Evolutionary conservation across 352 stramenopile species (phyloP).

Genomic region (Globisporangium okanoganense): DNA sequence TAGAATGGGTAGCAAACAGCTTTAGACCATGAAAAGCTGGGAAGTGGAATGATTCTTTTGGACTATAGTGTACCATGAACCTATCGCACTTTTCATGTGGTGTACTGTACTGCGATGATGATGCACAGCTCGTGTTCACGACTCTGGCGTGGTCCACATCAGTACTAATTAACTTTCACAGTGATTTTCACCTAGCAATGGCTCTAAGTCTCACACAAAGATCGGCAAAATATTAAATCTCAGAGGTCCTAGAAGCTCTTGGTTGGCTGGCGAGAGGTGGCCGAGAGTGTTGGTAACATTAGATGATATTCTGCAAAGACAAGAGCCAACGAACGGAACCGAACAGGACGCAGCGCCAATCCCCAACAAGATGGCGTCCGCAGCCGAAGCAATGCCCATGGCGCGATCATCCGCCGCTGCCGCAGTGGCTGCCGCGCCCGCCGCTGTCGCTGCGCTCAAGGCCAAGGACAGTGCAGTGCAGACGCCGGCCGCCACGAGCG

Average conservation of each 20-base stretch:
- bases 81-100: neutral
- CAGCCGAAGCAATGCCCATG: conserved; percentile 11
- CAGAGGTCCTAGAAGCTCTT: neutral
- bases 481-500: conserved; percentile 10
- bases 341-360: neutral
- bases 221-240: neutral
- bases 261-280: neutral
- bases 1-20: no score
- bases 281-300: conserved; percentile 11
- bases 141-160: neutral
- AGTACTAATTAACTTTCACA: neutral
- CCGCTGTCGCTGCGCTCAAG: conserved; percentile 9
- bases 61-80: no score
- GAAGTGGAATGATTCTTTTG: no score
- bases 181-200: neutral
- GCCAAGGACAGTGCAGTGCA: neutral
- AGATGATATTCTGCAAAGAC: conserved; percentile 11
- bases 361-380: conserved; percentile 9
- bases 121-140: neutral
- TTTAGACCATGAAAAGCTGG: no score
- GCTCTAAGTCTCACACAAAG: neutral
- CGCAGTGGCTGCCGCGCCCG: conserved; percentile 1
- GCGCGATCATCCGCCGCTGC: conserved; percentile 11
- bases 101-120: neutral
- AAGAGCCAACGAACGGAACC: conserved; percentile 6